A percentile compares a stretch with the other conserved stretches of the same genome.
Evolutionary conservation across 2,329 filamentous ascomycete species (phyloP).

Genomic region (Beauveria sp.): DNA sequence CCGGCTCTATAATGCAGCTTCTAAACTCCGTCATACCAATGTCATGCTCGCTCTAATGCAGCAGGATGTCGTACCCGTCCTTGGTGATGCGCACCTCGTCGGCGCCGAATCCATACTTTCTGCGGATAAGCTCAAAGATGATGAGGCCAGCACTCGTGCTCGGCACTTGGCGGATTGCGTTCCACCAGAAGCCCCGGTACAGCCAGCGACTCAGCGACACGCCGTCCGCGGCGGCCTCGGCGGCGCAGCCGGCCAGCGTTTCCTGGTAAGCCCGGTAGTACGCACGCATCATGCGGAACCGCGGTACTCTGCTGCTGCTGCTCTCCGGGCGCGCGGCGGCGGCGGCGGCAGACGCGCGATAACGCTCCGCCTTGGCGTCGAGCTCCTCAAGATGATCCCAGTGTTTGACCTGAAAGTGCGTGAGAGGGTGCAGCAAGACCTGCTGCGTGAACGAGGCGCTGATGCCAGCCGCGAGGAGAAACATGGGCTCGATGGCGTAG

Average conservation of each 20-base stretch:
- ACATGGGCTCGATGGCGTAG: conserved; percentile 66
- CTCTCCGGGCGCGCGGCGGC: conserved; percentile 20
- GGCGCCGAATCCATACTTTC: conserved; percentile 59
- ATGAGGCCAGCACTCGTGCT: conserved; percentile 71
- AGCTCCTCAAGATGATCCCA: conserved; percentile 66
- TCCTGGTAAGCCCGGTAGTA: conserved; percentile 67
- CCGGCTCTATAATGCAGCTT: not conserved
- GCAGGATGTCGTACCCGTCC: conserved; percentile 64
- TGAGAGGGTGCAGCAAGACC: conserved; percentile 61
- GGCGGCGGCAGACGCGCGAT: conserved; percentile 27
- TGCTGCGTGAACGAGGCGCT: conserved; percentile 63
- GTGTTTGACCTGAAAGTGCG: conserved; percentile 63
- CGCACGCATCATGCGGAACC: conserved; percentile 49
- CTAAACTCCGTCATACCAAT: not conserved
- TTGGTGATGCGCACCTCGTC: conserved; percentile 58
- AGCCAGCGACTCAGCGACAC: conserved; percentile 54
- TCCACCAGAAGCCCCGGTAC: conserved; percentile 65
- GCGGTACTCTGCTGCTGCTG: conserved; percentile 21
- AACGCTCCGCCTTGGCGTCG: conserved; percentile 49
- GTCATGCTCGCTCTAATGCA: conserved; percentile 29
- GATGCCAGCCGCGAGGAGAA: conserved; percentile 61
- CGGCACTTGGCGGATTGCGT: conserved; percentile 64
- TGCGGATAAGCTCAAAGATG: conserved; percentile 67
- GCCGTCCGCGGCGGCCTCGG: conserved; percentile 48
- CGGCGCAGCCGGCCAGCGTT: conserved; percentile 53